Evolutionary conservation across 352 stramenopile genomes (phyloP), one percentile per base, ranked within the genome.

Genomic region (Globisporangium mamillatum): DNA sequence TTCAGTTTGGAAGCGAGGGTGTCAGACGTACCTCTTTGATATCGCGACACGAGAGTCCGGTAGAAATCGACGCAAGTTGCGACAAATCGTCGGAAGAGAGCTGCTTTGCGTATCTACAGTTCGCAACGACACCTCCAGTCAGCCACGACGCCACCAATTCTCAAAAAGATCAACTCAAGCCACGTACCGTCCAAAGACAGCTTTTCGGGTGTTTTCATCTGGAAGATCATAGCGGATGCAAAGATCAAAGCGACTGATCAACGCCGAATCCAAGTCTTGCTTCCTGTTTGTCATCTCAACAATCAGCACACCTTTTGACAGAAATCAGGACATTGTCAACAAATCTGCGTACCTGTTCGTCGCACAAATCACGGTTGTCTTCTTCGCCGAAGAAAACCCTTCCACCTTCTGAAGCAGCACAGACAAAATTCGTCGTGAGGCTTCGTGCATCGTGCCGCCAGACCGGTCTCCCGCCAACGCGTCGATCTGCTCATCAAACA

Each of bases 171-270:
- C 24, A n/a, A 3, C 22, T 22, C 18, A 56, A 65, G 1, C 18
- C 1, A 62, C 61, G 56, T 84, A 98, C 76, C 91, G 78, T 58
- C 76, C 76, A 81, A 98, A 98, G 5, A 98, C 92, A 44, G 86
- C 89, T 36, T 80, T 72, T 16, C 94, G 86, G 4, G 93, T 97
- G 10, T 71, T 73, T 50, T 92, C 77, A 50, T 96, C 86, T 1
- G 94, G 94, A 2, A 98, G 76, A 44, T 96, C 88, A 67, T 98
- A 98, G 63, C 86, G 82, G 67, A 98, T 97, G 54, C 83, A 95
- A 24, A 98, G 78, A 71, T 98, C 91, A 64, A 98, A 98, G 46
- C 94, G 91, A 69, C 91, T 98, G 57, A 98, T 88, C 60, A 98
- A 72, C 1, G 94, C 94, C 2, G 89, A 79, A 69, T 98, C 94